Evolutionary conservation across 441 rosid species (phyloP).

Genomic region (Mallotus japonicus): DNA sequence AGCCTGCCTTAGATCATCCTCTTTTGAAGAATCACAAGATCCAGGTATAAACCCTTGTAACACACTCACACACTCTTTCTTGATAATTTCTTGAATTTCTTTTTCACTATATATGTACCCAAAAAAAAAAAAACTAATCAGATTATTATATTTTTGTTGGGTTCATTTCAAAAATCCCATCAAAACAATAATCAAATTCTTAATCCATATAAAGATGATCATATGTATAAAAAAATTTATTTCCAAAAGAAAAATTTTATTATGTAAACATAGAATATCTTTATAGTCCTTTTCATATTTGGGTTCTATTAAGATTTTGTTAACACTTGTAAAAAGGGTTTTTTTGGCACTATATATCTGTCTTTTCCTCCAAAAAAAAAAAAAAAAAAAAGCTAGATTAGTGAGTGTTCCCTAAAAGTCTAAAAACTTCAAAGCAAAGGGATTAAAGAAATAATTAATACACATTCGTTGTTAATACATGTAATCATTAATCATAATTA

Average conservation of each 20-base stretch:
- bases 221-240: no score
- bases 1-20: conserved; percentile 97
- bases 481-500: background rate
- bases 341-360: conserved; percentile 54
- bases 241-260: no score
- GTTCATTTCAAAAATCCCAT: no score
- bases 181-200: no score
- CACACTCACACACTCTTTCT: background rate
- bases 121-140: no score
- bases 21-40: conserved; percentile 88
- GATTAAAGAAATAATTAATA: no score
- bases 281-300: background rate
- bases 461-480: background rate
- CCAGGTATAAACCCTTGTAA: conserved; percentile 53
- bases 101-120: no score
- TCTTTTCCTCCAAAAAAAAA: conserved; percentile 8
- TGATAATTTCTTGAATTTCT: no score
- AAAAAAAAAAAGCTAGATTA: background rate
- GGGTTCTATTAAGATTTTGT: background rate
- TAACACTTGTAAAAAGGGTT: conserved; percentile 45
- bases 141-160: no score
- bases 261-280: no score
- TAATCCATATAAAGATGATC: no score
- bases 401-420: background rate
- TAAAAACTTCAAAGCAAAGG: conserved; percentile 11